Evolutionary conservation across 1,284 basidiomycete species (phyloP).

Genomic region (Sutorius eximius): DNA sequence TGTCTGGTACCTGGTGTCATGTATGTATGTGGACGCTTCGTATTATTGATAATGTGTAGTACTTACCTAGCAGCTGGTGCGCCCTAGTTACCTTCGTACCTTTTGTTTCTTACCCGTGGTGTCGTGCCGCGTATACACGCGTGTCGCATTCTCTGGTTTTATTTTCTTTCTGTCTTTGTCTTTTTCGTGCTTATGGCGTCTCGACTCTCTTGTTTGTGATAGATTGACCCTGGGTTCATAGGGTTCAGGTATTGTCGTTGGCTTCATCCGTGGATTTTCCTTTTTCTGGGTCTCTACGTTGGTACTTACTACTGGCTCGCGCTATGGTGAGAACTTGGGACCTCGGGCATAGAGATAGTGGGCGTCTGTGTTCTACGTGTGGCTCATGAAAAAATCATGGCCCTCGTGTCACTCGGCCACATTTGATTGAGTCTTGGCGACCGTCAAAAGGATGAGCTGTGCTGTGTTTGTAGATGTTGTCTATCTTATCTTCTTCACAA

Average conservation of each 20-base stretch:
- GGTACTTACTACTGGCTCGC: too few species aligned
- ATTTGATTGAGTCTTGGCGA: neutral
- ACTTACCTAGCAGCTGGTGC: neutral
- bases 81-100: neutral
- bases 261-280: too few species aligned
- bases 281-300: too few species aligned
- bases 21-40: neutral
- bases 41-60: slow-evolving; percentile 1
- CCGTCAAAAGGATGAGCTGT: too few species aligned
- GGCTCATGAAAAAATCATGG: too few species aligned
- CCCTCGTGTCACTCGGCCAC: too few species aligned
- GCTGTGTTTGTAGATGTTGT: neutral
- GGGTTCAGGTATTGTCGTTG: too few species aligned
- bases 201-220: too few species aligned
- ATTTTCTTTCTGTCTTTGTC: neutral
- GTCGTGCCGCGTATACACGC: neutral
- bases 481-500: neutral
- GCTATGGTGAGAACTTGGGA: too few species aligned
- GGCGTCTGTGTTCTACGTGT: too few species aligned
- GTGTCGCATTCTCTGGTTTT: neutral
- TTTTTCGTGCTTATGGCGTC: neutral
- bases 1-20: neutral
- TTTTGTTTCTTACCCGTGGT: neutral
- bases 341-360: too few species aligned
- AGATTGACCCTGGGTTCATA: neutral